These are phyloP conservation scores for Wickerhamiella galacta DNA, from an alignment of 805 yeast species.

Conservation along the genomic window DNA sequence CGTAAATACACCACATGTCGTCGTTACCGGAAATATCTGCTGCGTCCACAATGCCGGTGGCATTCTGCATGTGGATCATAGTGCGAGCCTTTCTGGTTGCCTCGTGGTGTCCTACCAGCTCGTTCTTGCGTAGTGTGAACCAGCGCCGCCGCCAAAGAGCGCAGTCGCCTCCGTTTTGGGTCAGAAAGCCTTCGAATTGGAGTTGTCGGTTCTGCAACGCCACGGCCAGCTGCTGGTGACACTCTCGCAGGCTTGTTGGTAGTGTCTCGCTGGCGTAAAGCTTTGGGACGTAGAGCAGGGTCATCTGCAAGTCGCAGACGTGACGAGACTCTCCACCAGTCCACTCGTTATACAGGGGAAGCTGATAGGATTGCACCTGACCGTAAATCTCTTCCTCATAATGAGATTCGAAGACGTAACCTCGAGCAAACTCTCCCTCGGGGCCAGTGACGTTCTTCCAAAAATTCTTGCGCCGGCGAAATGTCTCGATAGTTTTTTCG, in stretches of 20 bases:
- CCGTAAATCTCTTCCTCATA: constrained; percentile 42
- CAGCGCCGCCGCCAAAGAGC: constrained; percentile 60
- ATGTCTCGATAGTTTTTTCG: constrained; percentile 10
- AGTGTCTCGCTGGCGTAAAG: constrained; percentile 33
- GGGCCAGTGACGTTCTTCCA: constrained; percentile 51
- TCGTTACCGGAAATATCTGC: constrained; percentile 20
- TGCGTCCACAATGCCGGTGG: constrained; percentile 32
- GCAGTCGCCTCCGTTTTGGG: constrained; percentile 90
- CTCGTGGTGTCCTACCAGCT: constrained; percentile 64
- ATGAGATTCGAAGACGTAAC: constrained; percentile 46
- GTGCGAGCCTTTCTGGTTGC: constrained; percentile 53
- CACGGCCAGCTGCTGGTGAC: constrained; percentile 17
- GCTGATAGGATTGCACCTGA: constrained; percentile 30
- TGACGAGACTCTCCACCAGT: constrained; percentile 37
- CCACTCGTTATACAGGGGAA: constrained; percentile 77
- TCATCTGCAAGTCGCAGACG: constrained; percentile 50
- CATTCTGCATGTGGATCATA: constrained; percentile 56
- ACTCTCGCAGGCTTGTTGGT: constrained; percentile 40
- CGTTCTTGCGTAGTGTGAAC: constrained; percentile 53
- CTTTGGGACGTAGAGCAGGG: constrained; percentile 50
- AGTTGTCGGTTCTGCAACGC: constrained; percentile 19
- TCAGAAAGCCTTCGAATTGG: constrained; percentile 47
- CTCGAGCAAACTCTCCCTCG: constrained; percentile 81
- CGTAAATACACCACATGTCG: constrained; percentile 46
- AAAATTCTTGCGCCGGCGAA: constrained; percentile 21